Evolutionary conservation across 2,329 filamentous ascomycete species (phyloP).

Genomic region (Thelonectria blattea): DNA sequence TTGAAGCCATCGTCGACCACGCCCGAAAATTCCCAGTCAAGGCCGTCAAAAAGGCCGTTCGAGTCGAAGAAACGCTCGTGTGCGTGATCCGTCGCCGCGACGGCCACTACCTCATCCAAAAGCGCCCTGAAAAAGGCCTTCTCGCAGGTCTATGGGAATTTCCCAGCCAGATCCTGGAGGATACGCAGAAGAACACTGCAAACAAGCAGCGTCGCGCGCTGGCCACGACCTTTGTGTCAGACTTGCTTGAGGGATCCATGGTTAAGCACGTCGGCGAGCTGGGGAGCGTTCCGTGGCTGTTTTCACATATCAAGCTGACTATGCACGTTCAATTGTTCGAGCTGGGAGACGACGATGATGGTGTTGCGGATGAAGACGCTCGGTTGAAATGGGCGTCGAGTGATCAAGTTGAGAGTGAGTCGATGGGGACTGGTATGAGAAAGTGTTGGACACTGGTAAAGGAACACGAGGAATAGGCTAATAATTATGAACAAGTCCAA

Average conservation of each 20-base stretch:
- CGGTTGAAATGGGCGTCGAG: constrained; percentile 47
- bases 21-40: constrained; percentile 59
- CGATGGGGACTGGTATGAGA: constrained; percentile 65
- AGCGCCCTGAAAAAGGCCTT: constrained; percentile 59
- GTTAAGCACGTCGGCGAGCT: constrained; percentile 49
- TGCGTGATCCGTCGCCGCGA: constrained; percentile 56
- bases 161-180: constrained; percentile 51
- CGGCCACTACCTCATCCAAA: constrained; percentile 54
- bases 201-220: constrained; percentile 43
- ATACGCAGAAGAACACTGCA: constrained; percentile 24
- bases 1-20: constrained; percentile 50
- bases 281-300: constrained; percentile 62
- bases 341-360: constrained; percentile 33
- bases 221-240: constrained; percentile 45
- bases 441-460: constrained; percentile 59
- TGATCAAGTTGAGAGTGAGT: constrained; percentile 52
- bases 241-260: constrained; percentile 29
- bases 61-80: constrained; percentile 59
- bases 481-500: not conserved
- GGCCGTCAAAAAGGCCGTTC: constrained; percentile 57
- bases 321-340: constrained; percentile 64
- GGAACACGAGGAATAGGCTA: constrained; percentile 14
- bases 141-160: constrained; percentile 64
- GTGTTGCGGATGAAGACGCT: constrained; percentile 9
- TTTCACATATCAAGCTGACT: constrained; percentile 61